Evolutionary conservation across 2,329 filamentous ascomycete species (phyloP).

Genomic region (Cordyceps tenuipes): DNA sequence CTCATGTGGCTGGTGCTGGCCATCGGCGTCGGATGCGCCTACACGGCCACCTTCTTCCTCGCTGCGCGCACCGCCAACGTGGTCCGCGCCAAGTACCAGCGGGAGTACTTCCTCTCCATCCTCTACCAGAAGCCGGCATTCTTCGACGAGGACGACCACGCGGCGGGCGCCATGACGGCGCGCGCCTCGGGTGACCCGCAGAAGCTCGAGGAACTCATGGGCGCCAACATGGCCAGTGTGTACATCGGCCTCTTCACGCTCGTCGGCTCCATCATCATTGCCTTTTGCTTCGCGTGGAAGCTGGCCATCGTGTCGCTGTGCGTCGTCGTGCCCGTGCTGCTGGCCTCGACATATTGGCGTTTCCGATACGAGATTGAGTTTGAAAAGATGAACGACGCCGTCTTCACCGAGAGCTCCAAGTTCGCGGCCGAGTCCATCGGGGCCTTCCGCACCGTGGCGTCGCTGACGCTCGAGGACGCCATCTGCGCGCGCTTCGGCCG

Average conservation of each 20-base stretch:
- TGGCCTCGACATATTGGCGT: conserved; percentile 41
- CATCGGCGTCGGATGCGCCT: conserved; percentile 41
- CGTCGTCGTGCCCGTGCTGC: conserved; percentile 45
- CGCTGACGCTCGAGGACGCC: conserved; percentile 59
- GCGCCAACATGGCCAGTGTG: conserved; percentile 57
- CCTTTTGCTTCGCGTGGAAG: conserved; percentile 71
- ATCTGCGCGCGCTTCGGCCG: conserved; percentile 54
- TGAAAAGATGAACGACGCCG: conserved; percentile 57
- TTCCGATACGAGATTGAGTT: conserved; percentile 56
- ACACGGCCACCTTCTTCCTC: conserved; percentile 33
- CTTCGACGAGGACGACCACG: conserved; percentile 53
- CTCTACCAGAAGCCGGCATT: conserved; percentile 50
- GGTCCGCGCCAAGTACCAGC: conserved; percentile 46
- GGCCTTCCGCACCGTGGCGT: conserved; percentile 63
- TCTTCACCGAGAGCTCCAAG: conserved; percentile 64
- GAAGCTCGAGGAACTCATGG: conserved; percentile 54
- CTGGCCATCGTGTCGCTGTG: conserved; percentile 59
- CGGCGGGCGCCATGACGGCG: conserved; percentile 51
- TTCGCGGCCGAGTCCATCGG: conserved; percentile 68
- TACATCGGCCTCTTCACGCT: conserved; percentile 58
- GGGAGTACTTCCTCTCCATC: conserved; percentile 54
- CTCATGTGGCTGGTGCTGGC: conserved; percentile 58
- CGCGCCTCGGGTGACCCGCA: conserved; percentile 48
- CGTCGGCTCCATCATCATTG: conserved; percentile 54
- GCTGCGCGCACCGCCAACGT: conserved; percentile 39